Base-by-base conservation (phyloP, 2,329 filamentous ascomycete genomes). In the Madurella fahalii region DNA sequence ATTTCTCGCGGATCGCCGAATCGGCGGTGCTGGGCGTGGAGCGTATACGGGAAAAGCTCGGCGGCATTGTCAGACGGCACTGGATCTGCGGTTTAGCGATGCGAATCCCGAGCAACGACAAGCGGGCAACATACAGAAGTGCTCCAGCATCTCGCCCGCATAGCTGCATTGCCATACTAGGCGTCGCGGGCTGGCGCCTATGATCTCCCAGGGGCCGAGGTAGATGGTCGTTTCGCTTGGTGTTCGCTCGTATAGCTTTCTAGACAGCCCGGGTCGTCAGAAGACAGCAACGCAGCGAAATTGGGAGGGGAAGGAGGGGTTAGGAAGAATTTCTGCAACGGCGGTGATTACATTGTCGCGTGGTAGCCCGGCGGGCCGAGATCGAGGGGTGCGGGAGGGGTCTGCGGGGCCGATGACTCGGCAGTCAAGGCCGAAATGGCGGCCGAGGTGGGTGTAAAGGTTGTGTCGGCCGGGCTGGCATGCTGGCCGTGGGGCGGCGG, bases 131-230 rank as follows among this genome's bases (percentile, higher is more conserved):
- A 57, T 70, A 79, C 77, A 67, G 57, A 73, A 79, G 60, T 80
- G 77, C 61, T 80, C 77, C 32, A 80, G 70, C 25, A 74, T 68
- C 66, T 80, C 77, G 63, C 74, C 73, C 61, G 75, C 72, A 61
- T 80, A 80, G 60, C 75, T 78, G 58, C 77, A 77, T 60, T 77
- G 76, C 77, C 77, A 80, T 40, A 77, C 65, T n/a, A 80, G 69
- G 40, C 76, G 75, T 47, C 76, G 75, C 32, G 74, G 72, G 55
- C 76, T 74, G 40, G 72, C 71, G 41, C 74, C 74, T 40, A 77
- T 68, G 37, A 79, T 70, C 61, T 79, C 75, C 77, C 77, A 80
- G 4, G 77, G 77, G n/a, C 77, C 77, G 8, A 80, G 71, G 57
- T 79, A 79, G 44, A 80, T 69, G 12, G 76, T 77, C 46, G 71